A percentile compares a stretch with the other conserved stretches of the same genome.
phyloP scores from a whole-genome alignment of 345 rosid genomes.

The Acer yangbiense region DNA sequence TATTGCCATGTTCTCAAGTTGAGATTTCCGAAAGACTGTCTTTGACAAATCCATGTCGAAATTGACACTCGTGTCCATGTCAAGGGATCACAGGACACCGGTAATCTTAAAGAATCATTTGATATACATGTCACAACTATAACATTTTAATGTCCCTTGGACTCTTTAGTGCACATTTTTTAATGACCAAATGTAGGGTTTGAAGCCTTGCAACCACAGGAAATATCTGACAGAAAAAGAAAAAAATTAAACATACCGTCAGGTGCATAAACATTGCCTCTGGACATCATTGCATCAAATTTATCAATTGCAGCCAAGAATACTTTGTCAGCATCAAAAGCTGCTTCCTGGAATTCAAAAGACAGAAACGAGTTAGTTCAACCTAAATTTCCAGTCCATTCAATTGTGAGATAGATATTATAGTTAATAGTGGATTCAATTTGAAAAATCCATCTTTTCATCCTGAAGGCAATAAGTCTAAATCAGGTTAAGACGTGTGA shows the following conservation, averaged over 20 bases:
- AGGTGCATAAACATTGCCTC: slow-evolving; percentile 59
- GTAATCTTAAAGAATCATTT: not conserved
- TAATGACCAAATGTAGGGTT: too few species aligned
- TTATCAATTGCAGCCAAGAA: slow-evolving; percentile 77
- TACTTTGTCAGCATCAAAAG: slow-evolving; percentile 70
- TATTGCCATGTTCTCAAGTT: too few species aligned
- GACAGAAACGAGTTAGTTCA: not conserved
- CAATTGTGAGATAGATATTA: not conserved
- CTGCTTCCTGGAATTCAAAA: slow-evolving; percentile 55
- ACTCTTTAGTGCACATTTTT: not conserved
- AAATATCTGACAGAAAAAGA: not conserved
- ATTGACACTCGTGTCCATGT: not conserved
- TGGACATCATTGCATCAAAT: slow-evolving; percentile 70
- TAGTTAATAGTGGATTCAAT: not conserved
- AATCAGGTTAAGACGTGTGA: not conserved
- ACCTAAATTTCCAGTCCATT: not conserved
- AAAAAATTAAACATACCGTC: slow-evolving; percentile 44
- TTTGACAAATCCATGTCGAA: not conserved
- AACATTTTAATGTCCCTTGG: not conserved
- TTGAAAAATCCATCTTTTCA: not conserved
- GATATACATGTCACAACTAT: not conserved
- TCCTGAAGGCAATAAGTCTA: not conserved
- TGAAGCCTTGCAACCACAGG: not conserved
- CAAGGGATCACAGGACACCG: not conserved
- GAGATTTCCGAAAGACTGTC: not conserved